Percentiles rank a stretch among this genome's conserved stretches.
Conservation (phyloP, 768 basidiomycete genomes). For the Lentinula detonsa region DNA sequence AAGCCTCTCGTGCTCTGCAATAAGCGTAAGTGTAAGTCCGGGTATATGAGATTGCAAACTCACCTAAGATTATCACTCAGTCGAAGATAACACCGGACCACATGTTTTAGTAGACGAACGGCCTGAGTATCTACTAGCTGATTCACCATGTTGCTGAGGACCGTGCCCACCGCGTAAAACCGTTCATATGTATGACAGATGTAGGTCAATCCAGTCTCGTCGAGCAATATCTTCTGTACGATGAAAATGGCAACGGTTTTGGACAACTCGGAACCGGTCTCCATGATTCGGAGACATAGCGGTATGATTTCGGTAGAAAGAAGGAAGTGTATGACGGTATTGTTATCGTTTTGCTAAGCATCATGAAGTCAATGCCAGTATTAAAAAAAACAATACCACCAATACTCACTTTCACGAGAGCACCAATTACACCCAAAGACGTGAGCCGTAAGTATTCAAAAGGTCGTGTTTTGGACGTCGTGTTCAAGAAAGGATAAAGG, state of each 20-base stretch:
- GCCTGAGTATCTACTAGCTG: conserved; percentile 98
- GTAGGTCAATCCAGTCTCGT: conserved; percentile 96
- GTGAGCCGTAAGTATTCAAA: conserved; percentile 99
- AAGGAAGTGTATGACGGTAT: conserved; percentile 97
- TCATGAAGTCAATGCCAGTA: not conserved
- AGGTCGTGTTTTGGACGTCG: conserved; percentile 97
- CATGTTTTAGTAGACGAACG: conserved; percentile 92
- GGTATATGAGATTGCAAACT: conserved; percentile 19
- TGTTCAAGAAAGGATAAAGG: conserved; percentile 98
- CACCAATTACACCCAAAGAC: conserved; percentile 98
- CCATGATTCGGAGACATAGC: conserved; percentile 98
- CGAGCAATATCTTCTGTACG: conserved; percentile 95
- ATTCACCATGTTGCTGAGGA: conserved; percentile 97
- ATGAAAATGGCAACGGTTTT: conserved; percentile 99
- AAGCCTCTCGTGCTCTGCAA: conserved; percentile 85
- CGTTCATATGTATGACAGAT: conserved; percentile 99
- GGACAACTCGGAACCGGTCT: conserved; percentile 95
- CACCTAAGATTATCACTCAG: conserved; percentile 94
- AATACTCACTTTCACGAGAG: conserved; percentile 82
- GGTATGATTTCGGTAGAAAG: conserved; percentile 99
- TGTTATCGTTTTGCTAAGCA: conserved; percentile 95
- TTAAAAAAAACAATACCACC: not conserved
- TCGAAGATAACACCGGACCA: conserved; percentile 94
- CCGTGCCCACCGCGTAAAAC: conserved; percentile 98
- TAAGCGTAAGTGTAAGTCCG: not conserved